Evolutionary conservation across 805 yeast species (phyloP), one percentile per base, ranked within the genome.

Genomic region (Zygosaccharomyces gambellarensis): DNA sequence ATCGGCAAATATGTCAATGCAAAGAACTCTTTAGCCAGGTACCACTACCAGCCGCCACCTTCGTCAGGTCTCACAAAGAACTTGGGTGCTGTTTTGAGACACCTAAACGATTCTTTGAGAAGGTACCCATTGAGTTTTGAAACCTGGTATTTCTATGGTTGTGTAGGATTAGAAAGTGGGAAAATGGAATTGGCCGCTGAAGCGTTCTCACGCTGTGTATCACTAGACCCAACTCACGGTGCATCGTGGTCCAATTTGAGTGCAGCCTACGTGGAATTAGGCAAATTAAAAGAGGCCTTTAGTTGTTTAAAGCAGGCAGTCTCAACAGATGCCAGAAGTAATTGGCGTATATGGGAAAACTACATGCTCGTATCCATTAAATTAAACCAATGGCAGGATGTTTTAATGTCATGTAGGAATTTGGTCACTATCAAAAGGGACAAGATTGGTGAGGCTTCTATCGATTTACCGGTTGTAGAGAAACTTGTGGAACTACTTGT

Each of bases 341-440:
- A 90, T 44, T 87, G 97, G 96, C 80, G 87, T 58, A 81, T 94
- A 30, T 90, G 92, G 86, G 94, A 89, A 59, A 94, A 94, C 64
- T 89, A 82, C 60, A 71, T 88, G 62, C 73, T 82, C 27, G 92
- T 92, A 21, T 95, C 97, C 0, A 82, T 83, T 25, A 87, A 83
- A 62, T 71, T 90, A 39, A 74, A 79, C n/a, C 87, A 87, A 60
- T 94, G 98, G 97, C 82, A 79, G 53, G 96, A 89, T 50, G 97
- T 87, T 3, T 72, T 90, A 17, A 68, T 79, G 31, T 97, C 96
- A 0, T 76, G 85, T n/a, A 77, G 74, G 52, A 79, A 80, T 54
- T 68, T 90, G 38, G 72, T 87, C 12, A 77, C 75, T 28, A 67
- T 83, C 31, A 81, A 79, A 52, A 77, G 77, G 45, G 79, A 75